Percentiles rank a stretch among this genome's conserved stretches.
Conservation (phyloP, 345 rosid species). For the Nasturtium officinale region DNA sequence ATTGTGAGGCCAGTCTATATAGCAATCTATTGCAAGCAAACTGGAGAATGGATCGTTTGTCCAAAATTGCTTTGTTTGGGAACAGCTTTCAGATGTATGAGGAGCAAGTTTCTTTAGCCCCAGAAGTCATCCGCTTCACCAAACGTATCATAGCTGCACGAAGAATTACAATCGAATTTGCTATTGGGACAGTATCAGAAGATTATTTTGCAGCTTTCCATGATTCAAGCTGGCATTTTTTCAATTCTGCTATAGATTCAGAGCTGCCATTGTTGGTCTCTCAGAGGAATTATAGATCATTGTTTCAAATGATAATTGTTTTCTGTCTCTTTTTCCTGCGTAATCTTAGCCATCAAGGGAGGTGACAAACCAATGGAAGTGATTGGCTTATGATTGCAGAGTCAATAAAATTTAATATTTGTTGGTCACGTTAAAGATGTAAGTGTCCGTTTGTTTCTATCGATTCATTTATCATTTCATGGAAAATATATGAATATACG, state of each 20-base stretch:
- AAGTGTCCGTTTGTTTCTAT: not conserved
- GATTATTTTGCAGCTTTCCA: constrained; percentile 81
- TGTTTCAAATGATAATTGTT: not conserved
- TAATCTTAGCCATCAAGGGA: not conserved
- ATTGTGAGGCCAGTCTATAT: constrained; percentile 80
- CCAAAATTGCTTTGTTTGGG: constrained; percentile 61
- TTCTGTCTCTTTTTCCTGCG: not conserved
- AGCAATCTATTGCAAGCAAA: constrained; percentile 71
- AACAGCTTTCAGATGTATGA: constrained; percentile 75
- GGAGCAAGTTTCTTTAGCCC: constrained; percentile 47
- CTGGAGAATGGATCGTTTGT: constrained; percentile 58
- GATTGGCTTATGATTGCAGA: constrained; percentile 13
- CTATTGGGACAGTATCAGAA: constrained; percentile 55
- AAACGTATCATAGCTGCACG: constrained; percentile 52
- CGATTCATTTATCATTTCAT: not conserved
- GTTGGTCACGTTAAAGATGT: not conserved
- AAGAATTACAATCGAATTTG: constrained; percentile 54
- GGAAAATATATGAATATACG: not conserved
- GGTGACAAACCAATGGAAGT: constrained; percentile 3
- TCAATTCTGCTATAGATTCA: constrained; percentile 49
- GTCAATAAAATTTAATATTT: not conserved
- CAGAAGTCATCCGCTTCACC: constrained; percentile 47
- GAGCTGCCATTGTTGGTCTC: constrained; percentile 44
- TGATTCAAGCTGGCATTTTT: constrained; percentile 96
- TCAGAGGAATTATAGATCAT: constrained; percentile 8